Evolutionary conservation across 2,329 filamentous ascomycete genomes (phyloP).

Genomic region (Periconia macrospinosa): DNA sequence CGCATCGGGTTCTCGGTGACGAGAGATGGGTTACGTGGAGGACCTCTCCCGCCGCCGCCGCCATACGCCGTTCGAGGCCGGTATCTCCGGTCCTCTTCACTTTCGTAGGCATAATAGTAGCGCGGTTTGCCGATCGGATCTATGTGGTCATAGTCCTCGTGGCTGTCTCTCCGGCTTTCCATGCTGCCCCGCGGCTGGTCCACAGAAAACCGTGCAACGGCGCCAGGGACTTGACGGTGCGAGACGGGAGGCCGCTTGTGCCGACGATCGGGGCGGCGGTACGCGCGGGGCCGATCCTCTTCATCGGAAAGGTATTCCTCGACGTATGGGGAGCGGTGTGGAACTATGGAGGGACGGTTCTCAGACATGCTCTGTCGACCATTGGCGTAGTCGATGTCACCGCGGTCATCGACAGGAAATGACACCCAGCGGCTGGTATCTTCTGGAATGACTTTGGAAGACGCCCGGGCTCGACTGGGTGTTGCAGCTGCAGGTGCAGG

Average conservation of each 20-base stretch:
- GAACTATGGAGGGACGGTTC: constrained; percentile 3
- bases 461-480: constrained; percentile 8
- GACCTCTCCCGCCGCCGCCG: constrained; percentile 15
- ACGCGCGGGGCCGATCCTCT: constrained; percentile 22
- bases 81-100: constrained; percentile 21
- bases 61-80: constrained; percentile 11
- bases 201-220: constrained; percentile 1
- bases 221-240: constrained; percentile 17
- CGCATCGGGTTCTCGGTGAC: constrained; percentile 41
- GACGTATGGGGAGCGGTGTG: constrained; percentile 19
- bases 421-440: constrained; percentile 13
- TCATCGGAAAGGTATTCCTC: constrained; percentile 34
- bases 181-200: constrained; percentile 12
- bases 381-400: constrained; percentile 13
- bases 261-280: constrained; percentile 23
- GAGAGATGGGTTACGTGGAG: constrained; percentile 20
- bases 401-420: constrained; percentile 2
- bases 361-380: constrained; percentile 10
- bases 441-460: constrained; percentile 9
- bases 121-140: constrained; percentile 20
- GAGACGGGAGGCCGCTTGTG: constrained; percentile 29
- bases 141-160: constrained; percentile 18
- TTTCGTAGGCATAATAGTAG: constrained; percentile 25
- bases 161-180: constrained; percentile 13
- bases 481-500: too few species aligned